These are phyloP conservation scores for Xylariales sp. DNA, from an alignment of 2,329 filamentous ascomycete genomes.

Conservation along the genomic window DNA sequence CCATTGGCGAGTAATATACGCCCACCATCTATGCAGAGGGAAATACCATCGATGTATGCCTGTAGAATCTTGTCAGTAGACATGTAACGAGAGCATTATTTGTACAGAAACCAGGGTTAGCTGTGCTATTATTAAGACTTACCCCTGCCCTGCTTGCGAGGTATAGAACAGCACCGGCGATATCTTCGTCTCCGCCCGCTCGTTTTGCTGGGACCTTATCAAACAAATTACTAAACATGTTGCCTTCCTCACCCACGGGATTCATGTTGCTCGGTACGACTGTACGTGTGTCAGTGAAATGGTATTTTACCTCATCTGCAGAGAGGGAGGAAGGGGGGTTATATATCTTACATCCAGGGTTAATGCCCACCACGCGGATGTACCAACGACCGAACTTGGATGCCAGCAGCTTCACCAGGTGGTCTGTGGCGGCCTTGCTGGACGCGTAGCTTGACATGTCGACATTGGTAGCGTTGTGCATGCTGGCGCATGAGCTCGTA, in stretches of 20 bases:
- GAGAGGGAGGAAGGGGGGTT: conserved; percentile 5
- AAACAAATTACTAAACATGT: conserved; percentile 26
- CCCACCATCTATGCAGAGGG: conserved; percentile 25
- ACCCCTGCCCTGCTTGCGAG: conserved; percentile 26
- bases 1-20: conserved; percentile 25
- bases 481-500: conserved; percentile 47
- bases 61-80: conserved; percentile 9
- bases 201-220: conserved; percentile 27
- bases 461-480: conserved; percentile 48
- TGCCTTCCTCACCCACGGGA: conserved; percentile 23
- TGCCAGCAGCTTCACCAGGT: conserved; percentile 43
- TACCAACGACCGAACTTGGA: conserved; percentile 36
- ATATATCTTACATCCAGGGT: conserved; percentile 29
- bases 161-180: conserved; percentile 24
- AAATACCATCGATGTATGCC: conserved; percentile 26
- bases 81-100: not conserved
- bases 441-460: conserved; percentile 47
- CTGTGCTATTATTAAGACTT: conserved; percentile 9
- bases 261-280: conserved; percentile 31
- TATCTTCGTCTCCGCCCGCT: conserved; percentile 23
- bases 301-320: not conserved
- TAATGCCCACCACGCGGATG: conserved; percentile 27
- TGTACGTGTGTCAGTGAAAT: conserved; percentile 7
- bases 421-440: conserved; percentile 48
- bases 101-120: not conserved